Evolutionary conservation across 208 protist genomes (phyloP).

Genomic region (Wallacemonas sp.): DNA sequence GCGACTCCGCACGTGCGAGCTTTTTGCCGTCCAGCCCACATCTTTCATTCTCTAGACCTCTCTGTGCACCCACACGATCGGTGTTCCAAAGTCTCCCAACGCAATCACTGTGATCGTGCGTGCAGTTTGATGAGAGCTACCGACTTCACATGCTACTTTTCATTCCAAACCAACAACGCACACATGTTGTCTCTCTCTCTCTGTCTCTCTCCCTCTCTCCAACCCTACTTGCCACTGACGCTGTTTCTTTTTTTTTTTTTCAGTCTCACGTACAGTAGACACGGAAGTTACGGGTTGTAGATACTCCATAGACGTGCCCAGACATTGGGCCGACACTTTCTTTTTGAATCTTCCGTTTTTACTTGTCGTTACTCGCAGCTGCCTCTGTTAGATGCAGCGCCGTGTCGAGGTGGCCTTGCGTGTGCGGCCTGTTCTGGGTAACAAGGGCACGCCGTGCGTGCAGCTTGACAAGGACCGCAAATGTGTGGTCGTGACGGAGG

Average conservation of each 20-base stretch:
- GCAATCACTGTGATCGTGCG: too few relatives aligned
- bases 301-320: background rate
- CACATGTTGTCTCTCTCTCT: background rate
- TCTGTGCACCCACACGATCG: too few relatives aligned
- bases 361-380: too few relatives aligned
- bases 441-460: slow-evolving; percentile 36
- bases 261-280: background rate
- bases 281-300: background rate
- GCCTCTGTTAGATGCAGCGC: slow-evolving; percentile 47
- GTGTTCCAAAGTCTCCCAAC: too few relatives aligned
- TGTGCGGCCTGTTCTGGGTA: slow-evolving; percentile 36
- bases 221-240: background rate
- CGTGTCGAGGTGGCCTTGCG: slow-evolving; percentile 75
- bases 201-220: background rate
- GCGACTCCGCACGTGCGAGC: too few relatives aligned
- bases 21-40: too few relatives aligned
- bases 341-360: too few relatives aligned
- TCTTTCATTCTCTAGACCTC: too few relatives aligned
- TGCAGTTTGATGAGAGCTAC: too few relatives aligned
- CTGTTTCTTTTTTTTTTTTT: background rate
- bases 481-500: slow-evolving; percentile 30
- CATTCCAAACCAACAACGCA: too few relatives aligned
- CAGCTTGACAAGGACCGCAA: slow-evolving; percentile 19
- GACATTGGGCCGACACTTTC: too few relatives aligned
- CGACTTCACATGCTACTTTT: too few relatives aligned